A percentile compares a stretch with the other conserved stretches of the same genome.
phyloP scores from a whole-genome alignment of 768 basidiomycete species.

The Boletus rubroflammeus region DNA sequence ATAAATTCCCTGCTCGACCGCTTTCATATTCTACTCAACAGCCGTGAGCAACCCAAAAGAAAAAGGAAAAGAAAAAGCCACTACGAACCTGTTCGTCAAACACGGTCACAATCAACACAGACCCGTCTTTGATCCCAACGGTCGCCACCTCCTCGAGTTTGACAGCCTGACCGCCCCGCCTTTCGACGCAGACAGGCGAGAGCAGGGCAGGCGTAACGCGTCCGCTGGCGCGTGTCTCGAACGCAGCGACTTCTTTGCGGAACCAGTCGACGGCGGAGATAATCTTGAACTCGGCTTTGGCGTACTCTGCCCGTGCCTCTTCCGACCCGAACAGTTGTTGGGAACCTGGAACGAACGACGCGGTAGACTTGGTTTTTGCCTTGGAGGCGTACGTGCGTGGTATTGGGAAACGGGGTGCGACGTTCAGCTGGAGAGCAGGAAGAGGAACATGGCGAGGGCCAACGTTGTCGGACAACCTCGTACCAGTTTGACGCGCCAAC shows the following conservation, averaged over 20 bases:
- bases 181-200: slow-evolving; percentile 59
- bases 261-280: slow-evolving; percentile 62
- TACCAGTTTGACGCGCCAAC: not conserved
- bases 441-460: not conserved
- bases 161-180: slow-evolving; percentile 37
- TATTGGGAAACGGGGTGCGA: not conserved
- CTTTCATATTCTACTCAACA: slow-evolving; percentile 64
- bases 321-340: slow-evolving; percentile 55
- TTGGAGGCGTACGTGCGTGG: slow-evolving; percentile 29
- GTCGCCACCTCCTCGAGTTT: slow-evolving; percentile 73
- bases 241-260: slow-evolving; percentile 68
- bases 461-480: not conserved
- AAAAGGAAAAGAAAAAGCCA: not conserved
- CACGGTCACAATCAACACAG: slow-evolving; percentile 66
- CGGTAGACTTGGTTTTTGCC: slow-evolving; percentile 45
- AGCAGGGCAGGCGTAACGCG: slow-evolving; percentile 73
- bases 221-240: slow-evolving; percentile 70
- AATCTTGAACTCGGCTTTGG: slow-evolving; percentile 65
- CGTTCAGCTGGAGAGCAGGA: not conserved
- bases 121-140: slow-evolving; percentile 76
- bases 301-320: slow-evolving; percentile 55
- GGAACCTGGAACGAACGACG: slow-evolving; percentile 63
- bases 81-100: slow-evolving; percentile 72
- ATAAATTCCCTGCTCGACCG: slow-evolving; percentile 71
- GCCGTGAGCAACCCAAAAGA: slow-evolving; percentile 8